Base-by-base conservation (phyloP, 306 rosid genomes). In the Fragaria vesca region DNA sequence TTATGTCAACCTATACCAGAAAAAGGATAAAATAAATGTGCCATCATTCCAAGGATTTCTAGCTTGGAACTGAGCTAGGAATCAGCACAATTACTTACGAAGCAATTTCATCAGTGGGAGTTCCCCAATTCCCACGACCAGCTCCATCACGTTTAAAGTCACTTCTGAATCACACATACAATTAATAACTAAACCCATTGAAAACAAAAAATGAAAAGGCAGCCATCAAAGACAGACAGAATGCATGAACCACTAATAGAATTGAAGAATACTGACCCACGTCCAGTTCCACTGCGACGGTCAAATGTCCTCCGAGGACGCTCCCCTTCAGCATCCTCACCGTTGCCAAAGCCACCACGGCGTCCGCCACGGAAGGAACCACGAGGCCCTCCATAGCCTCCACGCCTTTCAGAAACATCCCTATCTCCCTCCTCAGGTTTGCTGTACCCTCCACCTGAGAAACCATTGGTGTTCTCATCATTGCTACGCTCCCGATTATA, bases 111-210 rank as follows among this genome's bases (percentile, higher is more conserved):
- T 89, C 91, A 21, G 73, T 43, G 38, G 86, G 76, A 32, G 84
- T 55, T 76, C 93, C 93, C 93, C 93, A 89, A 66, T 89, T 89
- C 72, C 91, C 89, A 54, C 84, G 84, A 74, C 93, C 93, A 80
- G 87, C 81, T 1, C 93, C 93, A 1, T 89, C 93, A 17, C 93
- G 89, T 83, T 89, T 89, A n/a, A 77, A 40, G 76, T 89, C 89
- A 66, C 57, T 83, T 30, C 93, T 89, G 76, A 54, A 42, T 21
- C 4, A 43, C 11, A 42, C 3, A n/a, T 12, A 52, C 4, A 32
- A 72, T 75, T 38, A 75, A 66, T 66, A 62, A 5, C 32, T 57
- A 54, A 8, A 21, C 30, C 18, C 12, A 28, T 6, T 43, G 24
- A 60, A 57, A 12, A 13, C 32, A 4, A 58, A 66, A 66, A 51